Percentiles rank a stretch among this genome's conserved stretches.
These are phyloP conservation scores for Przewalskia tangutica DNA, from an alignment of 257 asterid species.

Conservation along the genomic window DNA sequence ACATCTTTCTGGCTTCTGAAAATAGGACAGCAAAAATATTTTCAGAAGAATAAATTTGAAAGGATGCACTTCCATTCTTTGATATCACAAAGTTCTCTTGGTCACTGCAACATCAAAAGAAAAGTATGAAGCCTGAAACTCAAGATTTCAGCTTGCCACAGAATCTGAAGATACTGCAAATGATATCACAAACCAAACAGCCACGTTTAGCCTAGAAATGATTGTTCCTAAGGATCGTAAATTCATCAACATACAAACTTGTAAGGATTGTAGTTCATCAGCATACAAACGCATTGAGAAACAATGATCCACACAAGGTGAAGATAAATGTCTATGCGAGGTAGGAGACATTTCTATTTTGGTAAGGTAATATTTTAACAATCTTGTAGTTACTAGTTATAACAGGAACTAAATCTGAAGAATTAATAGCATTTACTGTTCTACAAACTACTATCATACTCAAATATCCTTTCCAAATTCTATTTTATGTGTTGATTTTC, in stretches of 20 bases:
- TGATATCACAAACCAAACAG: neutral
- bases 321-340: neutral
- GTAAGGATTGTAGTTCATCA: neutral
- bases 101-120: slow-evolving; percentile 26
- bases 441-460: neutral
- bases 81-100: slow-evolving; percentile 25
- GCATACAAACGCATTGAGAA: neutral
- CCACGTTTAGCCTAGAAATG: neutral
- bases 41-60: slow-evolving; percentile 5
- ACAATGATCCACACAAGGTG: neutral
- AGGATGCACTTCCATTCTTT: slow-evolving; percentile 1
- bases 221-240: neutral
- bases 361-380: neutral
- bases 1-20: slow-evolving; percentile 8
- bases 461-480: neutral
- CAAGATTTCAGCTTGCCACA: slow-evolving; percentile 13
- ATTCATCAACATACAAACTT: neutral
- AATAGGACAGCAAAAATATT: slow-evolving; percentile 12
- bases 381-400: neutral
- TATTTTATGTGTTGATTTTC: neutral
- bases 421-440: neutral
- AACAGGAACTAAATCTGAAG: neutral
- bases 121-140: slow-evolving; percentile 12
- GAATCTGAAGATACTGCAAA: slow-evolving; percentile 18
- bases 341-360: neutral